Conservation (phyloP, 139 green algal species). For the Medakamo hakoo region DNA sequence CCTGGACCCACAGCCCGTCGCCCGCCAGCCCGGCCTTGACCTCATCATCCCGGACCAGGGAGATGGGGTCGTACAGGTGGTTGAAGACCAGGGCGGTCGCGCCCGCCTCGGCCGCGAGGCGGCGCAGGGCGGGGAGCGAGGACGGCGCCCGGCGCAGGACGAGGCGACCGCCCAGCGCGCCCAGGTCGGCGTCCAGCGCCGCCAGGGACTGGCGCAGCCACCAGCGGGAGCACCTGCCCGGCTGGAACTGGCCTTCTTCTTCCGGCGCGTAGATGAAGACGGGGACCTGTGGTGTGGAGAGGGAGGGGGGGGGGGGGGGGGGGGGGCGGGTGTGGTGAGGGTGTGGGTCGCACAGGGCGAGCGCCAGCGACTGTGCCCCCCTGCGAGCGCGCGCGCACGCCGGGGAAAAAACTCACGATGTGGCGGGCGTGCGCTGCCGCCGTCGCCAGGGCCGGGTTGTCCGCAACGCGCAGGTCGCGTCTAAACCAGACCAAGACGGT, state of each 20-base stretch:
- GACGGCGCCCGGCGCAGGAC: constrained; percentile 38
- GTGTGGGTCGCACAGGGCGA: not conserved
- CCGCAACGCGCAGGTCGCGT: constrained; percentile 54
- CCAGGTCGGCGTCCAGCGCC: constrained; percentile 34
- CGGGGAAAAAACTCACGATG: no score
- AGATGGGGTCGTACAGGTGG: constrained; percentile 88
- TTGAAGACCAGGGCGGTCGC: constrained; percentile 74
- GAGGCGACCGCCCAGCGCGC: constrained; percentile 47
- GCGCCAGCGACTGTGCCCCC: not conserved
- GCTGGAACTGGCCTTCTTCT: constrained; percentile 90
- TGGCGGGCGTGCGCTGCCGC: constrained; percentile 26
- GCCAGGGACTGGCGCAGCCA: constrained; percentile 42
- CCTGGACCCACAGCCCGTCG: constrained; percentile 28
- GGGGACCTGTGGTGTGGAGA: constrained; percentile 34
- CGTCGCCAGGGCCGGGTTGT: constrained; percentile 62
- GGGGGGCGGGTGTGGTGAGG: not conserved
- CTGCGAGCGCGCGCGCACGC: not conserved
- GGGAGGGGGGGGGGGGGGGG: not conserved
- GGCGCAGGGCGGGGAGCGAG: constrained; percentile 28
- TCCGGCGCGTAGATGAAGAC: constrained; percentile 81
- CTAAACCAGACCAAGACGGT: constrained; percentile 51
- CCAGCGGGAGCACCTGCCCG: constrained; percentile 56
- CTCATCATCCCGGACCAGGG: constrained; percentile 66
- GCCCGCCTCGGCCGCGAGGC: constrained; percentile 37
- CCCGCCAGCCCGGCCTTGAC: constrained; percentile 47